Evolutionary conservation across 176 grass and related monocot species (phyloP).

Genomic region (Carex littledalei): DNA sequence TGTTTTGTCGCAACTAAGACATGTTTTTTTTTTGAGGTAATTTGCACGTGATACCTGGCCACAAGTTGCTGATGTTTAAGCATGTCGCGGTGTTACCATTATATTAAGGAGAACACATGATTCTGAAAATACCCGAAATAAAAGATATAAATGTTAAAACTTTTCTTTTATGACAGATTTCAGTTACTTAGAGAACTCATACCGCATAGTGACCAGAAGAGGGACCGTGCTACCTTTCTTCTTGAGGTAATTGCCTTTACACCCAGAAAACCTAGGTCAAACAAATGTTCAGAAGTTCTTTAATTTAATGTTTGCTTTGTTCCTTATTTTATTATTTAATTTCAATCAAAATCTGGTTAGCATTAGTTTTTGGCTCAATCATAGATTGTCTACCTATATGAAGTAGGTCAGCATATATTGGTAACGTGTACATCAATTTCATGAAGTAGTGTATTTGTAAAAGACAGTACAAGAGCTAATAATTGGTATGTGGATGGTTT

Average conservation of each 20-base stretch:
- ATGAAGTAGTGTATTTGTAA: not conserved
- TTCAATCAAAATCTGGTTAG: not conserved
- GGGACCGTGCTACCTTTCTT: constrained; percentile 57
- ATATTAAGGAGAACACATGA: not conserved
- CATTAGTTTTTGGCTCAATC: not conserved
- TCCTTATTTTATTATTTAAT: not conserved
- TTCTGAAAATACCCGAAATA: not conserved
- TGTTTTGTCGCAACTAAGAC: not conserved
- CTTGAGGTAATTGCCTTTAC: constrained; percentile 32
- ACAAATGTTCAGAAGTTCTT: not conserved
- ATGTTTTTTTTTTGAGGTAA: not conserved
- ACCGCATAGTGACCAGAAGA: constrained; percentile 63
- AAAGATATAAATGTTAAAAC: not conserved
- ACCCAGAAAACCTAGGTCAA: not conserved
- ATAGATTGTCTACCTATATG: not conserved
- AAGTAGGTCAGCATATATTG: not conserved
- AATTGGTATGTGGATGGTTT: not conserved
- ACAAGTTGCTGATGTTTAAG: not conserved
- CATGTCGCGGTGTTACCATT: not conserved
- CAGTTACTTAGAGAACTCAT: constrained; percentile 64
- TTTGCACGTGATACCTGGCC: not conserved
- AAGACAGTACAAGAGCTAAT: not conserved
- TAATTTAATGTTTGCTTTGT: not conserved
- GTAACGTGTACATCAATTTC: not conserved
- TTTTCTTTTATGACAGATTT: constrained; percentile 39